Evolutionary conservation across 2,329 filamentous ascomycete species (phyloP).

Genomic region (Arthroderma sp.): DNA sequence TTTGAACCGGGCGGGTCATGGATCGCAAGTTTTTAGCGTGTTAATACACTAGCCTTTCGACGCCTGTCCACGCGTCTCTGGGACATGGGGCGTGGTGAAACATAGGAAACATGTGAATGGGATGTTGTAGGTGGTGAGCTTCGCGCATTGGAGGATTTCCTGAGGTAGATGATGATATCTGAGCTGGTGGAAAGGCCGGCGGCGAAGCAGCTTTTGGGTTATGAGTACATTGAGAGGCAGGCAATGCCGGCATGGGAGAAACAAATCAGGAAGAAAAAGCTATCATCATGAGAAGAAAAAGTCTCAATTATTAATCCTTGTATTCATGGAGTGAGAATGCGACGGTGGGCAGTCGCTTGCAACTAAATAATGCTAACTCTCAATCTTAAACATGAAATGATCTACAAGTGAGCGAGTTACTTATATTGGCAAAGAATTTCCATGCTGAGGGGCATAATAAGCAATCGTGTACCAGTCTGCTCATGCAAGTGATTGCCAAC

Average conservation of each 20-base stretch:
- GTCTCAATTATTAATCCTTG: too few species aligned
- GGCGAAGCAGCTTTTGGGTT: conserved; percentile 10
- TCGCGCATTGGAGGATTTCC: conserved; percentile 12
- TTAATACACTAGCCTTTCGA: conserved; percentile 9
- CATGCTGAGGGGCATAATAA: too few species aligned
- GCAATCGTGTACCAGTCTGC: too few species aligned
- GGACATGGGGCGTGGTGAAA: conserved; percentile 14
- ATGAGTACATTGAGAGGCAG: conserved; percentile 14
- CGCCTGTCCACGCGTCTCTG: conserved; percentile 11
- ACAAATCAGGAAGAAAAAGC: conserved; percentile 6
- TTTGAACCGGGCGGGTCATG: conserved; percentile 13
- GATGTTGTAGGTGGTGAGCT: conserved; percentile 14
- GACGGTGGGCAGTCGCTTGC: too few species aligned
- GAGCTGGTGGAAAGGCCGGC: conserved; percentile 12
- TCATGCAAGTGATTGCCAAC: too few species aligned
- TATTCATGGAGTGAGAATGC: too few species aligned
- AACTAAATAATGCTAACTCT: too few species aligned
- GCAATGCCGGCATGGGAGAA: conserved; percentile 13
- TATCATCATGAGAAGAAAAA: too few species aligned
- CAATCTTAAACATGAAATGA: too few species aligned
- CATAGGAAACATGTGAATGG: conserved; percentile 13
- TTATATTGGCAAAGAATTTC: too few species aligned
- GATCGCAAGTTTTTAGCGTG: conserved; percentile 11
- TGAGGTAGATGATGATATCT: conserved; percentile 14
- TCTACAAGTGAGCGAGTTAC: too few species aligned